Conservation (phyloP, 1,284 basidiomycete species). For the Sutorius eximius region DNA sequence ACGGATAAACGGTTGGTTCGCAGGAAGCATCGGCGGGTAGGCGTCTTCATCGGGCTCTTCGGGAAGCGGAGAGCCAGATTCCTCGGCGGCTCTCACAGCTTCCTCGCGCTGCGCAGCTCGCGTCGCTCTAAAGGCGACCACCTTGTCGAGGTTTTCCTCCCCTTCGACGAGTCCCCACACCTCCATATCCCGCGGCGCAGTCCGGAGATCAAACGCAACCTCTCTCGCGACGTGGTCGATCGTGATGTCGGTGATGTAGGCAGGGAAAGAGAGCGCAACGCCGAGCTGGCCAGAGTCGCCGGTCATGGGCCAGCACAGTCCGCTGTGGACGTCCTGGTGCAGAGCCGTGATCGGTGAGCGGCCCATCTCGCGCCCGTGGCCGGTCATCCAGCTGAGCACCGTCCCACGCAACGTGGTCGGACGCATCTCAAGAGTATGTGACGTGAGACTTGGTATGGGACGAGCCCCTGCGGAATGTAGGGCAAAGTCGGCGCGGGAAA, state of each 20-base stretch:
- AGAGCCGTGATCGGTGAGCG: slow-evolving; percentile 83
- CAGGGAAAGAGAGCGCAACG: slow-evolving; percentile 70
- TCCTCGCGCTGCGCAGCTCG: slow-evolving; percentile 37
- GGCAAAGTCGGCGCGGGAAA: slow-evolving; percentile 84
- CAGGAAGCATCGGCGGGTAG: slow-evolving; percentile 56
- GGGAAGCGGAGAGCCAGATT: slow-evolving; percentile 37
- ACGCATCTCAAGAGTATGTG: slow-evolving; percentile 68
- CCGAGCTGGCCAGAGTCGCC: slow-evolving; percentile 81
- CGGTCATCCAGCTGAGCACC: slow-evolving; percentile 56
- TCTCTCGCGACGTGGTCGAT: slow-evolving; percentile 87
- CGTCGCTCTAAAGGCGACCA: slow-evolving; percentile 49
- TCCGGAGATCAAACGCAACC: slow-evolving; percentile 73
- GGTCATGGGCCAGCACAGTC: slow-evolving; percentile 91
- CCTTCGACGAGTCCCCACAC: slow-evolving; percentile 88
- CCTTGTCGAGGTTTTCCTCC: slow-evolving; percentile 62
- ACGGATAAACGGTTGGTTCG: slow-evolving; percentile 61
- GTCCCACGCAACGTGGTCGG: slow-evolving; percentile 46
- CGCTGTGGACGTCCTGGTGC: slow-evolving; percentile 77
- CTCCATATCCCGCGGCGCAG: slow-evolving; percentile 85
- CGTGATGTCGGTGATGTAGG: slow-evolving; percentile 74
- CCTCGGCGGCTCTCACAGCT: slow-evolving; percentile 39
- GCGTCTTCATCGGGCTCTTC: slow-evolving; percentile 37
- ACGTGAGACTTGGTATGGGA: slow-evolving; percentile 81
- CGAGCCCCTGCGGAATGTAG: slow-evolving; percentile 80
- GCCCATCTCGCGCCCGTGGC: slow-evolving; percentile 65